Percentiles rank a stretch among this genome's conserved stretches.
phyloP scores from a whole-genome alignment of 2,329 filamentous ascomycete species.

The Sporothrix pseudoabietina region DNA sequence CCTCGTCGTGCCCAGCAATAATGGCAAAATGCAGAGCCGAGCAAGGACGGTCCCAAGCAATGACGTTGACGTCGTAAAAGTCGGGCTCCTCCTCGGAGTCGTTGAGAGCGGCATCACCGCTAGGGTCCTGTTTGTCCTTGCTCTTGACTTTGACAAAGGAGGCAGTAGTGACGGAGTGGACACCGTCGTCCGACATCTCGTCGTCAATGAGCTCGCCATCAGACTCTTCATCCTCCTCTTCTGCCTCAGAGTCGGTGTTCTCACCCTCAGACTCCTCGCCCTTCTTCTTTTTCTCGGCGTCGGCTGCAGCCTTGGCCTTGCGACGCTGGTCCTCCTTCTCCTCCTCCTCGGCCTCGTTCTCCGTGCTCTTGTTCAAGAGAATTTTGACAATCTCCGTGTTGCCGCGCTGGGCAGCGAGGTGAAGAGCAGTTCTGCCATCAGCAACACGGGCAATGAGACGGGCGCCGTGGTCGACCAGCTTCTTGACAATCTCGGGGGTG shows the following conservation, averaged over 20 bases:
- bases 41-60: slow-evolving; percentile 77
- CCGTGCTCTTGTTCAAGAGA: slow-evolving; percentile 71
- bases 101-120: slow-evolving; percentile 48
- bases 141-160: slow-evolving; percentile 71
- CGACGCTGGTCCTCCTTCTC: slow-evolving; percentile 57
- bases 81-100: slow-evolving; percentile 70
- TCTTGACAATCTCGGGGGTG: slow-evolving; percentile 68
- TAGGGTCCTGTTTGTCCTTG: slow-evolving; percentile 41
- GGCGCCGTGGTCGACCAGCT: slow-evolving; percentile 70
- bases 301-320: slow-evolving; percentile 37
- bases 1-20: slow-evolving; percentile 67
- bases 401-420: slow-evolving; percentile 74
- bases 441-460: slow-evolving; percentile 73
- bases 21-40: slow-evolving; percentile 81
- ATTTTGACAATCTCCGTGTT: slow-evolving; percentile 68
- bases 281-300: slow-evolving; percentile 27
- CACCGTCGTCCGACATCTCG: slow-evolving; percentile 55
- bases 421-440: slow-evolving; percentile 80
- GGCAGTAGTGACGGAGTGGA: slow-evolving; percentile 61
- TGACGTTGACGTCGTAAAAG: slow-evolving; percentile 73
- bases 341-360: slow-evolving; percentile 70
- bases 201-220: slow-evolving; percentile 51
- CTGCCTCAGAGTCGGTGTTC: not conserved
- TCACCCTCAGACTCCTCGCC: slow-evolving; percentile 20
- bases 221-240: slow-evolving; percentile 30